These are phyloP conservation scores for Dioscorea zingiberensis DNA, from an alignment of 106 monocot species.

Conservation along the genomic window DNA sequence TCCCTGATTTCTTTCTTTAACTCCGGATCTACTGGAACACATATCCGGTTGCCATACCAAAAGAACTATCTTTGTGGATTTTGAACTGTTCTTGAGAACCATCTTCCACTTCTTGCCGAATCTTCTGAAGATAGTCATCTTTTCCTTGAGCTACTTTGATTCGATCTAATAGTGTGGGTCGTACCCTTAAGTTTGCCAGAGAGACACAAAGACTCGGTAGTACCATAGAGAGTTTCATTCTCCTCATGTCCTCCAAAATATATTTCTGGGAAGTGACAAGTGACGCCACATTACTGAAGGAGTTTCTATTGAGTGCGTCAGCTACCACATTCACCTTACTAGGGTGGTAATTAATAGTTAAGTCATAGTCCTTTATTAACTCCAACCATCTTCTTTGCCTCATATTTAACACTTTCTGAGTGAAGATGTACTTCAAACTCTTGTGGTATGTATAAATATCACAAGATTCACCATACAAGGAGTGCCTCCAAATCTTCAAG, in stretches of 20 bases:
- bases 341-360: neutral
- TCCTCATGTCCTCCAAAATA: neutral
- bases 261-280: no score
- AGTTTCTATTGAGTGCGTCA: conserved; percentile 1
- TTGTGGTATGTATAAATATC: no score
- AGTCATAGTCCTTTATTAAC: neutral
- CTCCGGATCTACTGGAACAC: neutral
- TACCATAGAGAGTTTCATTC: neutral
- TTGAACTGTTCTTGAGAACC: no score
- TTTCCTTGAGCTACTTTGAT: neutral
- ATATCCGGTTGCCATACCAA: neutral
- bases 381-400: no score
- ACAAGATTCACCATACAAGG: no score
- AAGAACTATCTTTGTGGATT: no score
- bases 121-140: neutral
- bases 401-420: no score
- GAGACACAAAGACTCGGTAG: neutral
- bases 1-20: neutral
- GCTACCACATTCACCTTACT: neutral
- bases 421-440: no score
- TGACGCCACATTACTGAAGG: neutral
- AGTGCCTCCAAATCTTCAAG: no score
- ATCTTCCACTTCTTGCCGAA: neutral
- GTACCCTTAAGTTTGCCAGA: neutral
- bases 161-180: neutral